Evolutionary conservation across 2,329 filamentous ascomycete species (phyloP).

Genomic region (Delphinella strobiligena): DNA sequence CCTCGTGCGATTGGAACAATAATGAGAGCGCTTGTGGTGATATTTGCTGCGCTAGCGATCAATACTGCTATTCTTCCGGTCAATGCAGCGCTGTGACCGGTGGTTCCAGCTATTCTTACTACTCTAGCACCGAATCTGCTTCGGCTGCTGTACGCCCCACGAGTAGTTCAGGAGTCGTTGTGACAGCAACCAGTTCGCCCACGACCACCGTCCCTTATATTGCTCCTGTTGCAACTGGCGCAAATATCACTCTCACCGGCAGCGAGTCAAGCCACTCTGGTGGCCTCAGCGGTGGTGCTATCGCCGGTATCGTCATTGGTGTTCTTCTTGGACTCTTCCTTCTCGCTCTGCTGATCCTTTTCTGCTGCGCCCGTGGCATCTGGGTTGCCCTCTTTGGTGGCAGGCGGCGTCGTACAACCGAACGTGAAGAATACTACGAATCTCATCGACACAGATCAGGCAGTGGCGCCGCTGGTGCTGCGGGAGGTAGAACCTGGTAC

Average conservation of each 20-base stretch:
- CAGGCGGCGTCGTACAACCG: slow-evolving; percentile 31
- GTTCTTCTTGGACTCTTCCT: slow-evolving; percentile 54
- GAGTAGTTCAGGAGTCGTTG: slow-evolving; percentile 43
- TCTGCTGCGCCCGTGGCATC: slow-evolving; percentile 49
- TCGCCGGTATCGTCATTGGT: slow-evolving; percentile 71
- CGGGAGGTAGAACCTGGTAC: slow-evolving; percentile 36
- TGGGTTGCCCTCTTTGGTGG: slow-evolving; percentile 49
- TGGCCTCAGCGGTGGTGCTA: slow-evolving; percentile 56
- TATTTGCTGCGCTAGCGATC: slow-evolving; percentile 58
- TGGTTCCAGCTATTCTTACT: slow-evolving; percentile 16
- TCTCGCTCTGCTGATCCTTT: slow-evolving; percentile 61
- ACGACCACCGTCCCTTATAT: slow-evolving; percentile 38
- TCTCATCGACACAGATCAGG: slow-evolving; percentile 47
- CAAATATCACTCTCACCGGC: slow-evolving; percentile 28
- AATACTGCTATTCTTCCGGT: slow-evolving; percentile 50
- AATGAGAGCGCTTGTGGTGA: slow-evolving; percentile 50
- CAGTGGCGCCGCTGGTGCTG: slow-evolving; percentile 44
- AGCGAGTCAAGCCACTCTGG: slow-evolving; percentile 16
- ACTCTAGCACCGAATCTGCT: slow-evolving; percentile 37
- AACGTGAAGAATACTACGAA: slow-evolving; percentile 46
- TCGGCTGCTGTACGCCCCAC: slow-evolving; percentile 36
- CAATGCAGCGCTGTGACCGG: slow-evolving; percentile 45
- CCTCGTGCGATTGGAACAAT: slow-evolving; percentile 34
- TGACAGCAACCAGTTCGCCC: slow-evolving; percentile 32
- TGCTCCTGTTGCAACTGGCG: slow-evolving; percentile 42